Evolutionary conservation across 192 early-diverging fungal species (phyloP).

Genomic region (Coemansia sp.): DNA sequence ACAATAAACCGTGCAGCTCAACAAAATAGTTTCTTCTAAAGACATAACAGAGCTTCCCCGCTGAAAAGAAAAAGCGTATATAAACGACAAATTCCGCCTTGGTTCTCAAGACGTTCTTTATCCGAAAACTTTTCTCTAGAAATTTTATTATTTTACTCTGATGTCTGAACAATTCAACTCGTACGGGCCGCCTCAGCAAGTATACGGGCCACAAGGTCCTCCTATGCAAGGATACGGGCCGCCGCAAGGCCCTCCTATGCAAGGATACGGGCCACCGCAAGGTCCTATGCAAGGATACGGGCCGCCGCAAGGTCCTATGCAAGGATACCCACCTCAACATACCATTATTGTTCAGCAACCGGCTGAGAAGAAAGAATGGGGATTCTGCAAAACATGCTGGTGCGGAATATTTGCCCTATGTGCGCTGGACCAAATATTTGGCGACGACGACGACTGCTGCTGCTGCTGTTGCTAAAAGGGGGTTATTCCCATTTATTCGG

Average conservation of each 20-base stretch:
- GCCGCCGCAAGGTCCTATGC: not conserved
- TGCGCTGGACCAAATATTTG: not conserved
- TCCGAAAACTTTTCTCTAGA: not conserved
- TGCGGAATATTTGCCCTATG: not conserved
- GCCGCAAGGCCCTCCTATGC: too few species aligned
- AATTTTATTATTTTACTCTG: not conserved
- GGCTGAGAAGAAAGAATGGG: not conserved
- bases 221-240: not conserved
- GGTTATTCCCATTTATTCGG: not conserved
- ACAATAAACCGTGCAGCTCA: not conserved
- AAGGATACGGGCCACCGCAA: not conserved
- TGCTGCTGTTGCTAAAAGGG: slow-evolving; percentile 7
- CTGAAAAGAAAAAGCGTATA: not conserved
- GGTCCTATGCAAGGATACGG: not conserved
- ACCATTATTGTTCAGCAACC: not conserved
- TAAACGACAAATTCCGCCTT: not conserved
- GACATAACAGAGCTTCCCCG: too few species aligned
- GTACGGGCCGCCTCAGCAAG: not conserved
- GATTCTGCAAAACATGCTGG: slow-evolving; percentile 4
- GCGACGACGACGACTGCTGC: not conserved
- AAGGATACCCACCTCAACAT: not conserved
- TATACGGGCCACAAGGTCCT: not conserved
- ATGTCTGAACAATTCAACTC: not conserved
- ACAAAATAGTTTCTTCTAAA: not conserved
- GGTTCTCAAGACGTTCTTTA: not conserved